Evolutionary conservation across 78 protist genomes (phyloP).

Genomic region (Chrysochromulina tobinii): DNA sequence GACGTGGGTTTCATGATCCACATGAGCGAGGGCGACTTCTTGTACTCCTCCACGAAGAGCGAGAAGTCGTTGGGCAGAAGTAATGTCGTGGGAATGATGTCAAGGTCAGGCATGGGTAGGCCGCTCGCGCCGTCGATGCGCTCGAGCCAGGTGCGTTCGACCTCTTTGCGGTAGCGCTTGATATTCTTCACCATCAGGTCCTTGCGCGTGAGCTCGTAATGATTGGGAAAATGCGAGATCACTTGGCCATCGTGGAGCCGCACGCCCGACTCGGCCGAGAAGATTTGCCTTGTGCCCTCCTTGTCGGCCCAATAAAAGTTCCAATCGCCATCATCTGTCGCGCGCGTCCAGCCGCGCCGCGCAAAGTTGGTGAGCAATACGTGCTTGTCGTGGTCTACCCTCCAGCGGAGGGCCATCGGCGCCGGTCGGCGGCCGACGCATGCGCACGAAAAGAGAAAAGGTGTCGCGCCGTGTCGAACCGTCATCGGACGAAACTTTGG

Average conservation of each 20-base stretch:
- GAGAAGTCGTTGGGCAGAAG: constrained; percentile 69
- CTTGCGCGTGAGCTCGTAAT: constrained; percentile 61
- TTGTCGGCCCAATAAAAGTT: constrained; percentile 42
- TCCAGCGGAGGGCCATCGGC: neutral
- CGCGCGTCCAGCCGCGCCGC: neutral
- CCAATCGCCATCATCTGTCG: constrained; percentile 13
- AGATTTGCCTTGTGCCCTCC: neutral
- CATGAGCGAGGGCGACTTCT: neutral
- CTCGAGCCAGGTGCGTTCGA: neutral
- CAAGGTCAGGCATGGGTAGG: neutral
- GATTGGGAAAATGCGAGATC: constrained; percentile 59
- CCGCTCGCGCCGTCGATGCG: neutral
- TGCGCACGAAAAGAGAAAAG: too few relatives aligned
- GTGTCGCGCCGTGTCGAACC: too few relatives aligned
- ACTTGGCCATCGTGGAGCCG: constrained; percentile 37
- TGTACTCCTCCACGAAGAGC: constrained; percentile 75
- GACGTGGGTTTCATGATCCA: constrained; percentile 90
- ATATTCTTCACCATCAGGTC: constrained; percentile 64
- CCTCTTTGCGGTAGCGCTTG: constrained; percentile 31
- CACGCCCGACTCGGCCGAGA: constrained; percentile 27
- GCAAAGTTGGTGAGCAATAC: neutral
- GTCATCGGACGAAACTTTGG: too few relatives aligned
- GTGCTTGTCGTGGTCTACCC: neutral
- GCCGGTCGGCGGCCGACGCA: too few relatives aligned
- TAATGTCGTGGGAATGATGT: constrained; percentile 31